Evolutionary conservation across 768 basidiomycete genomes (phyloP).

Genomic region (Podaxis sp.): DNA sequence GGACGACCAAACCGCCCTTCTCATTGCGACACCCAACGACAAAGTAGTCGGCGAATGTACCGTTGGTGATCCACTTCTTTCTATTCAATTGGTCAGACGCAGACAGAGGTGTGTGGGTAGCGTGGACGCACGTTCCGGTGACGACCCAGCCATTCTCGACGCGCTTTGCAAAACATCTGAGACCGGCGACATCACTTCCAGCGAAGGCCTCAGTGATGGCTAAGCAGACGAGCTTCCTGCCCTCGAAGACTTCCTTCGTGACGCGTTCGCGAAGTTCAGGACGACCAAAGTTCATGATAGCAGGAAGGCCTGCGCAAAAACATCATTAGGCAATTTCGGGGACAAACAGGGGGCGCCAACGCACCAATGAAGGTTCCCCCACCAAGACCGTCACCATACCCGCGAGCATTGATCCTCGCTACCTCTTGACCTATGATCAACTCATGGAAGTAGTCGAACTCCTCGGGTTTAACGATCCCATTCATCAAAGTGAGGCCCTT

Average conservation of each 20-base stretch:
- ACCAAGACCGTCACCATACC: conserved; percentile 74
- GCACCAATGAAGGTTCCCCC: conserved; percentile 41
- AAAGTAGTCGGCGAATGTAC: conserved; percentile 70
- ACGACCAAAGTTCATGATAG: conserved; percentile 76
- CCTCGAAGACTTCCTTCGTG: conserved; percentile 54
- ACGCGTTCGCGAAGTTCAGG: conserved; percentile 62
- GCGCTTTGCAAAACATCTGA: conserved; percentile 69
- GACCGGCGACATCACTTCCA: conserved; percentile 69
- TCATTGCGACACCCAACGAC: conserved; percentile 61
- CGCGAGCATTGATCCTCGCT: conserved; percentile 67
- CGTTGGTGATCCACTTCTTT: conserved; percentile 83
- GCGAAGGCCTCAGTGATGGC: conserved; percentile 89
- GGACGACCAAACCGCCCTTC: conserved; percentile 32
- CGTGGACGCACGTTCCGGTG: conserved; percentile 63
- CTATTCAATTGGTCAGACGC: neutral
- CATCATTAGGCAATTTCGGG: neutral
- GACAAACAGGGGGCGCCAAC: neutral
- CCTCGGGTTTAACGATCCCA: conserved; percentile 74
- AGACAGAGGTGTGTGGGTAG: neutral
- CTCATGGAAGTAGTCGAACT: conserved; percentile 87
- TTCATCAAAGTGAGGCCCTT: conserved; percentile 73
- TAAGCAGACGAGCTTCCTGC: conserved; percentile 71
- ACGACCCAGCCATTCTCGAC: conserved; percentile 79
- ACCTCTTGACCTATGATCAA: conserved; percentile 73
- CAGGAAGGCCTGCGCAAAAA: conserved; percentile 56